Evolutionary conservation across 2,329 filamentous ascomycete genomes (phyloP), one percentile per base, ranked within the genome.

Genomic region (Sporothrix variecibatus): DNA sequence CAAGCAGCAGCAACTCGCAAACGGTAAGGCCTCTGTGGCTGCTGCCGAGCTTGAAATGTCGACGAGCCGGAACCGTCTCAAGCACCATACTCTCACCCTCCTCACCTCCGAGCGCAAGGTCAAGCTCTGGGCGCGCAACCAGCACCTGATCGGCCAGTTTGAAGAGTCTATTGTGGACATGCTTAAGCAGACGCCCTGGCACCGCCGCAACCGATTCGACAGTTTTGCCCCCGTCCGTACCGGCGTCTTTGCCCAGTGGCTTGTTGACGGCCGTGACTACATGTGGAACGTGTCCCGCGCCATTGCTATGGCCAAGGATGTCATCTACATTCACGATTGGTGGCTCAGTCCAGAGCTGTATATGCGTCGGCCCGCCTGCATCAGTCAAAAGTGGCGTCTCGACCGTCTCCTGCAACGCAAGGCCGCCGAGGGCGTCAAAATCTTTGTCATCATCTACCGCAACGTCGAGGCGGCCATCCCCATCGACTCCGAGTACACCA

Each of bases 261-360:
- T 99, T 9, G 95, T 99, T 0, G 96, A 99, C 82, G 96, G 94
- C 20, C 90, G 96, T 78, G 96, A 99, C 81, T 97, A 98, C 85
- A 98, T 98, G 95, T 99, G 96, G 96, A 97, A 98, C 81, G 94
- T 98, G 8, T 98, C 95, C 12, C 90, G 95, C 77, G 96, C 96
- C 15, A 97, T 99, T 79, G 96, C 94, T 81, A 97, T 98, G 90
- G 96, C 96, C 9, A 94, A 94, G 79, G 96, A 98, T 84, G 95
- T 98, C 76, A 95, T 99, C 78, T 98, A 98, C 82, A 98, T 99
- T 76, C 96, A 99, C 81, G 96, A 98, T 82, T 99, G 96, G 96
- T 99, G 96, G 96, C 85, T 78, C 56, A 98, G 94, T 78, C 96
- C 96, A 0, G 95, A 99, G 82, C 85, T 99, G 62, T 99, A 99